Evolutionary conservation across 2,329 filamentous ascomycete genomes (phyloP).

Genomic region (Scytalidium lignicola): DNA sequence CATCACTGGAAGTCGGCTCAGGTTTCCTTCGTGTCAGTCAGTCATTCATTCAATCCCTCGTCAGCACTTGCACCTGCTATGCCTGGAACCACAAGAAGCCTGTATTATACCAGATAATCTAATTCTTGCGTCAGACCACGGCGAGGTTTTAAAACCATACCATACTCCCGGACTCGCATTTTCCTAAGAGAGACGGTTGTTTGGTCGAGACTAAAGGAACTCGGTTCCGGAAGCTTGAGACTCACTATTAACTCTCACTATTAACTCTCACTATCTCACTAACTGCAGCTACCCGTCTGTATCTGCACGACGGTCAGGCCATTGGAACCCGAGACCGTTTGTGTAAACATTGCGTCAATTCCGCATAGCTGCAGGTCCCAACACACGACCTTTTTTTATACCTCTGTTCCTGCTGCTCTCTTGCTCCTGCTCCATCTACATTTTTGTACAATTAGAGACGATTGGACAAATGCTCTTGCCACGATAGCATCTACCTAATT

Average conservation of each 20-base stretch:
- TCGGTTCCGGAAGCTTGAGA: neutral
- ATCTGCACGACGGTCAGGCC: neutral
- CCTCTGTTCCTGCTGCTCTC: too few relatives aligned
- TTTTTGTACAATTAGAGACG: neutral
- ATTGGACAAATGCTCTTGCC: neutral
- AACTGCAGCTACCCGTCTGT: neutral
- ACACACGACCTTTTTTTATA: neutral
- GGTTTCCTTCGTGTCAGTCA: neutral
- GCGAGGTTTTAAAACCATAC: neutral
- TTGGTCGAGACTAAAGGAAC: neutral
- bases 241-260: too few relatives aligned
- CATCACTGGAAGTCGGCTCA: neutral
- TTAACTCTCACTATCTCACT: neutral
- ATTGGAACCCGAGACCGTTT: neutral
- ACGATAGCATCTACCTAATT: neutral
- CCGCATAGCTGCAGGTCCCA: neutral
- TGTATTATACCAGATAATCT: neutral
- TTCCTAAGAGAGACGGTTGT: neutral
- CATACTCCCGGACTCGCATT: too few relatives aligned
- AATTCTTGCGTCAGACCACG: neutral
- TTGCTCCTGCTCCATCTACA: neutral
- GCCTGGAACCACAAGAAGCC: slow-evolving; percentile 36
- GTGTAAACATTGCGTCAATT: neutral
- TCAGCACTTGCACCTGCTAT: slow-evolving; percentile 58
- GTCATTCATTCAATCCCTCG: slow-evolving; percentile 34